Percentiles rank a stretch among this genome's conserved stretches.
These are phyloP conservation scores for Backusella westeae DNA, from an alignment of 192 early-diverging fungal genomes.

Conservation along the genomic window DNA sequence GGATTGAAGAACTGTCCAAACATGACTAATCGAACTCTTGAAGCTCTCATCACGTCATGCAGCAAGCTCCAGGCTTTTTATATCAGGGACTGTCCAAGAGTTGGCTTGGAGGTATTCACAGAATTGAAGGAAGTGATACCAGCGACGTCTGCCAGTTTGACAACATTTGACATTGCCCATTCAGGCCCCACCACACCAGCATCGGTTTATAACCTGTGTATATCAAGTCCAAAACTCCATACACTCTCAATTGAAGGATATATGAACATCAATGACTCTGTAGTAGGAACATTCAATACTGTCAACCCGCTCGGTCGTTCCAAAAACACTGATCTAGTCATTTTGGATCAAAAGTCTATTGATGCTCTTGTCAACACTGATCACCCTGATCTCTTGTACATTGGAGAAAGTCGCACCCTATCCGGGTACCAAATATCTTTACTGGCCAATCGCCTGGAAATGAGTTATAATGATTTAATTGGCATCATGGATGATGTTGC, in stretches of 20 bases:
- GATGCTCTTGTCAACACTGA: neutral
- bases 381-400: neutral
- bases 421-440: neutral
- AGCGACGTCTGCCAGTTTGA: neutral
- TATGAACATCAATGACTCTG: neutral
- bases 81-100: neutral
- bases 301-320: neutral
- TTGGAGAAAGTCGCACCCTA: neutral
- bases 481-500: neutral
- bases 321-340: neutral
- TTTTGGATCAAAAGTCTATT: neutral
- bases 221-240: neutral
- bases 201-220: neutral
- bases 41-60: neutral
- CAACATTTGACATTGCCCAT: neutral
- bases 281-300: neutral
- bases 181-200: neutral
- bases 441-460: neutral
- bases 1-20: conserved; percentile 4
- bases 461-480: neutral
- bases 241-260: neutral
- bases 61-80: neutral
- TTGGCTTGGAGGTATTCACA: neutral
- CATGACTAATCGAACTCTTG: neutral
- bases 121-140: neutral